Base-by-base conservation (phyloP, 805 yeast species). In the Saccharomycopsis malanga region DNA sequence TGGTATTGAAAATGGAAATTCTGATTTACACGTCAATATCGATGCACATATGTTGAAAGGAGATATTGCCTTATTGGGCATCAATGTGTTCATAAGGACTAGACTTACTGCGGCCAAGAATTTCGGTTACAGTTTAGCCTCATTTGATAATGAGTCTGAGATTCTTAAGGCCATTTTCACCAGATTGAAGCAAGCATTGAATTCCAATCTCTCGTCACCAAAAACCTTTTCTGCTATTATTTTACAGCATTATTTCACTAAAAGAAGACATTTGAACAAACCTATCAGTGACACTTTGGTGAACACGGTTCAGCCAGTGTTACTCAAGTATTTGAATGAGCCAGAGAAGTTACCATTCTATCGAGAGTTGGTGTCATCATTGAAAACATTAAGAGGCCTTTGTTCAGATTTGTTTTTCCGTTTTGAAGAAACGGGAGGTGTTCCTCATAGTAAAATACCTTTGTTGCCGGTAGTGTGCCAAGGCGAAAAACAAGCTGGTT, bases 401-500 rank as follows among this genome's bases (percentile, higher is more conserved):
- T 87, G 96, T 61, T 78, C 85, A 56, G 87, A 91, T 43, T 64
- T 93, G 44, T 76, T 88, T 53, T 79, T 82, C 46, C 79, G 87
- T 1, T 86, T 93, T 63, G 76, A 80, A 34, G 87, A 82, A 42
- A 76, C 72, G 27, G 96, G 91, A 3, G 83, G 82, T 61, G 63
- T 91, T 18, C 72, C 91, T 1, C 74, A 78, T 10, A 69, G 74
- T 18, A 83, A 81, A 59, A 62, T 87, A 4, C 97, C 97, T 0
- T 84, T 80, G 45, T 63, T 93, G 17, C 93, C 98, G 0, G 81
- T 88, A 4, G 79, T 89, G 7, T 96, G 91, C 3, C 91, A 88
- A 62, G 98, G 98, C 30, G 98, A 93, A 60, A 71, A 79, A 1
- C 95, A 86, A 50, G 95, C 97, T 2, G 97, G 96, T 2, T 87